A percentile compares a stretch with the other conserved stretches of the same genome.
phyloP scores from a whole-genome alignment of 352 stramenopile genomes.

The Globisporangium nunn region DNA sequence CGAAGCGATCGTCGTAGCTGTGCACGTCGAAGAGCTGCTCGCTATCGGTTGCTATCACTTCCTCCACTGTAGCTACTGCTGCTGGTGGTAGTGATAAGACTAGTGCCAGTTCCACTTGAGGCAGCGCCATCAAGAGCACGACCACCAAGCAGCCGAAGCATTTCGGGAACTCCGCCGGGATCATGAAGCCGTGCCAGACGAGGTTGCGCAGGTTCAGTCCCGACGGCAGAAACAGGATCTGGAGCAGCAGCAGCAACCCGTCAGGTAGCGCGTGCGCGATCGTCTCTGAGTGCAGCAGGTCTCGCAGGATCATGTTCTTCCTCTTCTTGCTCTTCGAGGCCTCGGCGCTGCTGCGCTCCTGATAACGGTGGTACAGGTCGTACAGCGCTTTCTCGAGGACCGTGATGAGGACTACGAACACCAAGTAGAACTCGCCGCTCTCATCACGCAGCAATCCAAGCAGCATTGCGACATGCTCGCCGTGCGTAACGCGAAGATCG shows the following conservation, averaged over 20 bases:
- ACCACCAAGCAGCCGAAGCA: conserved; percentile 46
- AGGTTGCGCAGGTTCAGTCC: conserved; percentile 62
- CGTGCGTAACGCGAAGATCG: conserved; percentile 4
- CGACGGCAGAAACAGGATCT: conserved; percentile 49
- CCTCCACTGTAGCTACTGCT: no score
- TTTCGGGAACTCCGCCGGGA: conserved; percentile 41
- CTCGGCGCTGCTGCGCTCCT: not conserved
- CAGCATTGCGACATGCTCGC: conserved; percentile 19
- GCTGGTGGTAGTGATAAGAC: no score
- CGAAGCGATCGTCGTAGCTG: conserved; percentile 14
- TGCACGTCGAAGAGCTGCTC: conserved; percentile 22
- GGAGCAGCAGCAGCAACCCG: conserved; percentile 38
- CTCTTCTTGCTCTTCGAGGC: conserved; percentile 21
- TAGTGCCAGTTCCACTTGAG: not conserved
- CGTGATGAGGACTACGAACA: conserved; percentile 46
- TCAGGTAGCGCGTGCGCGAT: conserved; percentile 23
- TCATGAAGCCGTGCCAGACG: conserved; percentile 63
- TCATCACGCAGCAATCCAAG: conserved; percentile 15
- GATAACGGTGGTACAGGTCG: conserved; percentile 31
- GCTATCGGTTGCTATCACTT: not conserved
- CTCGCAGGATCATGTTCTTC: conserved; percentile 66
- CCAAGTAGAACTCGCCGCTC: conserved; percentile 45
- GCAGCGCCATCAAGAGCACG: conserved; percentile 36
- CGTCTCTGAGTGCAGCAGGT: conserved; percentile 41
- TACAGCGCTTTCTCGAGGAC: conserved; percentile 59